Evolutionary conservation across 78 protist species (phyloP).

Genomic region (Guillardia theta): DNA sequence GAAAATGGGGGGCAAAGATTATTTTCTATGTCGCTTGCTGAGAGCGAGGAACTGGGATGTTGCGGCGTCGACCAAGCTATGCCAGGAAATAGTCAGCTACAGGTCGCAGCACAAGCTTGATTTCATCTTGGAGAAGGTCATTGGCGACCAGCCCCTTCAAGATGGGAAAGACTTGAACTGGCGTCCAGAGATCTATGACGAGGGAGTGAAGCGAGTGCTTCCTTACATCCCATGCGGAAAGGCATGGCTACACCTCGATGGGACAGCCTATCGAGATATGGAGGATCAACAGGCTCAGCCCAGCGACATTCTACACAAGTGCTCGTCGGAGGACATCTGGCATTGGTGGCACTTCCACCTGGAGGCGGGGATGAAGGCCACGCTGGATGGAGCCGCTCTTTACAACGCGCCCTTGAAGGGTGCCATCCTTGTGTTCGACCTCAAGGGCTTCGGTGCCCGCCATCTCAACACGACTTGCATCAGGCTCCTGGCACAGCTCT

Average conservation of each 20-base stretch:
- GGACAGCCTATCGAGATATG: neutral
- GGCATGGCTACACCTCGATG: neutral
- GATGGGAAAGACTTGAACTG: no score
- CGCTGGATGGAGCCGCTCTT: neutral
- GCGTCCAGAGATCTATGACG: no score
- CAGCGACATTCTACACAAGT: neutral
- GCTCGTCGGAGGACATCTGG: neutral
- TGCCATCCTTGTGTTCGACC: neutral
- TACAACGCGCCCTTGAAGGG: neutral
- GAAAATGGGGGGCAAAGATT: no score
- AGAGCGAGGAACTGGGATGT: neutral
- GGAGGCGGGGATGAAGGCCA: neutral
- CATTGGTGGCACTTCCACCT: slow-evolving; percentile 1
- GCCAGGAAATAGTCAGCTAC: neutral
- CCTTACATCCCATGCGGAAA: no score
- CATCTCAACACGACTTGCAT: neutral
- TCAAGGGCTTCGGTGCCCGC: neutral
- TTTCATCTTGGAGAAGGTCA: neutral
- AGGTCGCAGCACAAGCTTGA: neutral
- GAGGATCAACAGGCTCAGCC: neutral
- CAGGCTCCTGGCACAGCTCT: neutral
- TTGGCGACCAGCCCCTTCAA: neutral
- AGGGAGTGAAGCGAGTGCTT: no score
- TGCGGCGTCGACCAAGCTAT: neutral
- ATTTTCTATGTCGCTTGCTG: no score